phyloP scores from a whole-genome alignment of 495 filamentous ascomycete species.

The Bacidia rubella region DNA sequence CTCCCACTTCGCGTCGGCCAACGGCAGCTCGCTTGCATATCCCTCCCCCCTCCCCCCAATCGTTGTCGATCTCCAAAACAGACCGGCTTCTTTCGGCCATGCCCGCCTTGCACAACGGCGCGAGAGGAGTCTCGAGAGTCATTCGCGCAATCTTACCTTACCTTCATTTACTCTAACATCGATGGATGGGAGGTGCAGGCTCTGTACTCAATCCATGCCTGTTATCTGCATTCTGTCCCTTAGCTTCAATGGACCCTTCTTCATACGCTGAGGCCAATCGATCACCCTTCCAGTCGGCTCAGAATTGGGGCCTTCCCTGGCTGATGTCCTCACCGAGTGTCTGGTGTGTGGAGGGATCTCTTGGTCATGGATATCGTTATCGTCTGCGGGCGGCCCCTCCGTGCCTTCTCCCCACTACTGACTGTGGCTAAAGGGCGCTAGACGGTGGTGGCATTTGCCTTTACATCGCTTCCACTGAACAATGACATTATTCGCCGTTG shows the following conservation, averaged over 20 bases:
- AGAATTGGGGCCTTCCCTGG: no score
- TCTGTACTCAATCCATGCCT: background rate
- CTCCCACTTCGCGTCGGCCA: background rate
- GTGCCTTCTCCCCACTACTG: background rate
- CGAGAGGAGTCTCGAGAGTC: background rate
- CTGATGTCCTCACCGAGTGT: no score
- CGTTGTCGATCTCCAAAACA: background rate
- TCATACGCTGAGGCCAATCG: background rate
- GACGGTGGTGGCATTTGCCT: background rate
- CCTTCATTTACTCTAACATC: background rate
- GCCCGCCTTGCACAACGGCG: background rate
- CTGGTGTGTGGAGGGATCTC: no score
- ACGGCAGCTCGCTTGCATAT: background rate
- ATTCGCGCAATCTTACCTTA: background rate
- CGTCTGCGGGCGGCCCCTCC: slow-evolving; percentile 8
- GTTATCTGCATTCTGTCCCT: background rate
- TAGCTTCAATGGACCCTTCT: background rate
- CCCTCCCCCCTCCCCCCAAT: background rate
- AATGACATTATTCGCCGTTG: background rate
- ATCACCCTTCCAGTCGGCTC: no score
- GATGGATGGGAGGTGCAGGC: background rate
- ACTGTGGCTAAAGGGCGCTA: background rate
- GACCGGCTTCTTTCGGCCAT: background rate
- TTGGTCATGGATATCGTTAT: slow-evolving; percentile 9
- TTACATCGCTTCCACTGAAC: background rate